phyloP scores from a whole-genome alignment of 169 alveolate species.

The Cryptosporidium meleagridis region DNA sequence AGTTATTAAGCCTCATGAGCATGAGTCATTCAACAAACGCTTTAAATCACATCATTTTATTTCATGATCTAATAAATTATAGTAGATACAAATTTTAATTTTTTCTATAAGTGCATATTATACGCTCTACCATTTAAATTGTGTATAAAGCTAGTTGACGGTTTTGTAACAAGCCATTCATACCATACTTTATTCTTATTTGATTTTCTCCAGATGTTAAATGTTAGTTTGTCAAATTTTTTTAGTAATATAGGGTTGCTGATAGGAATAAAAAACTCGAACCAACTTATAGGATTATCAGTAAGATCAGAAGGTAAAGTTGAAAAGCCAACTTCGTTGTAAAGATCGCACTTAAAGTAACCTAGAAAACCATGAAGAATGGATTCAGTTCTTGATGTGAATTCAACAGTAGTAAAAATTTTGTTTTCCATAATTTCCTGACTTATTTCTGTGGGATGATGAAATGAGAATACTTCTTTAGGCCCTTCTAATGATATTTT shows the following conservation, averaged over 20 bases:
- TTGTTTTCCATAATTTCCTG: conserved; percentile 10
- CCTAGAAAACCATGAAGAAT: conserved; percentile 85
- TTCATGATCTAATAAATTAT: not conserved
- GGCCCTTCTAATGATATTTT: conserved; percentile 77
- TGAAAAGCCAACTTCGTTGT: conserved; percentile 79
- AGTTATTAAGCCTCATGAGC: not conserved
- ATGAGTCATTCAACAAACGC: not conserved
- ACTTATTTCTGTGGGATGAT: conserved; percentile 76
- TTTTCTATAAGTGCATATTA: conserved; percentile 35
- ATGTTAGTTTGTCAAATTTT: conserved; percentile 69
- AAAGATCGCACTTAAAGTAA: conserved; percentile 80
- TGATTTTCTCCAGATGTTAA: conserved; percentile 82
- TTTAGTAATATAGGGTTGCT: conserved; percentile 77
- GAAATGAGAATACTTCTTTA: conserved; percentile 79
- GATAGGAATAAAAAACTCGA: conserved; percentile 86
- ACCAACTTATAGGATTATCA: conserved; percentile 84
- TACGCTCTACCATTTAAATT: conserved; percentile 71
- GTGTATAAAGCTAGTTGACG: conserved; percentile 55
- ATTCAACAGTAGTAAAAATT: conserved; percentile 15
- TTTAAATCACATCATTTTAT: conserved; percentile 29
- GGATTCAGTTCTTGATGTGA: conserved; percentile 58
- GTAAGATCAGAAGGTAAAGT: conserved; percentile 82
- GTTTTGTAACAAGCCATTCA: conserved; percentile 82
- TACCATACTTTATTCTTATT: conserved; percentile 84
- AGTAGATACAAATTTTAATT: not conserved